Evolutionary conservation across 1,284 basidiomycete genomes (phyloP).

Genomic region (Clitocybe nebularis): DNA sequence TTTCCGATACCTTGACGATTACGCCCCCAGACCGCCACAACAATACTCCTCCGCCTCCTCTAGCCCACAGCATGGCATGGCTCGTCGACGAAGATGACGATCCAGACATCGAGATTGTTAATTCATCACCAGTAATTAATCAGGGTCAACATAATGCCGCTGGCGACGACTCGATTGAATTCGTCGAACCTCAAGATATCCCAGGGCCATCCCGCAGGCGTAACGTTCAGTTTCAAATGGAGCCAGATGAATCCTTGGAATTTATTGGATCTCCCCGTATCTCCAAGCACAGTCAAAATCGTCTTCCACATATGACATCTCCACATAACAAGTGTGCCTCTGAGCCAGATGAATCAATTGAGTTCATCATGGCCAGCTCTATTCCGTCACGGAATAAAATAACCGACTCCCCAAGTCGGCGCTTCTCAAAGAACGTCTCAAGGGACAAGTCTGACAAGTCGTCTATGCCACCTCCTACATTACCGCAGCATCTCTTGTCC

Average conservation of each 20-base stretch:
- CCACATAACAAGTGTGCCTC: neutral
- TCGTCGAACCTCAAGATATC: conserved; percentile 14
- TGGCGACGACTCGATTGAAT: conserved; percentile 21
- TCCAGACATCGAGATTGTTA: conserved; percentile 43
- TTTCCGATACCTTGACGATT: neutral
- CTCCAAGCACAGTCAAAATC: neutral
- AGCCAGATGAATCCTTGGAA: conserved; percentile 8
- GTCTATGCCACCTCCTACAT: conserved; percentile 11
- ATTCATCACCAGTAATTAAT: conserved; percentile 39
- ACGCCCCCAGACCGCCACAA: neutral
- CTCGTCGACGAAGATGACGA: conserved; percentile 62
- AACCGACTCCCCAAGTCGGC: too few relatives aligned
- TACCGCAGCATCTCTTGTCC: conserved; percentile 1
- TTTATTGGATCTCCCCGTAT: neutral
- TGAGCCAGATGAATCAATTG: conserved; percentile 16
- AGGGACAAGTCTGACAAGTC: conserved; percentile 8
- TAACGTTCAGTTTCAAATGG: neutral
- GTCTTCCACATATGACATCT: too few relatives aligned
- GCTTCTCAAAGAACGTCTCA: conserved; percentile 6
- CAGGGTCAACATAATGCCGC: neutral
- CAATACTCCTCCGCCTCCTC: neutral
- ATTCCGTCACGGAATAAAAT: neutral
- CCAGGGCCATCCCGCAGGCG: neutral
- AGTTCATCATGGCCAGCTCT: conserved; percentile 11
- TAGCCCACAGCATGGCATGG: conserved; percentile 47